Evolutionary conservation across 2,329 filamentous ascomycete species (phyloP), one percentile per base, ranked within the genome.

Genomic region (Penicillium palitans): DNA sequence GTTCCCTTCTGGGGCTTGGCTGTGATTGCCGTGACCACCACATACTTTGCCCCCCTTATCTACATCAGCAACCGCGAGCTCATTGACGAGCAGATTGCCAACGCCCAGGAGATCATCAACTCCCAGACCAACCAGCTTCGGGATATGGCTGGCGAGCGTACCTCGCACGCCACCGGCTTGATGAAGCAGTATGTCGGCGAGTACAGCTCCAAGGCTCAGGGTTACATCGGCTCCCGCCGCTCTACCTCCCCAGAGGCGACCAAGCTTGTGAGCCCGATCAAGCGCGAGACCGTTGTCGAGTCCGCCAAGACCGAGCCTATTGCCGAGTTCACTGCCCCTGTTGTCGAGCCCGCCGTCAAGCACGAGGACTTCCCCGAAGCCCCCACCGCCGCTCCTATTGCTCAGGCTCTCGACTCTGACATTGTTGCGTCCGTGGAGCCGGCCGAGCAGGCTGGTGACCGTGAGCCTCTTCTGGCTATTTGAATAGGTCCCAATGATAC

Each of bases 11-110:
- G 86, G 86, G 85, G 84, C 31, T 76, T 88, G 63, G 75, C 82
- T 54, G 76, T 88, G 63, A 79, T 87, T 68, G 79, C 77, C 55
- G 83, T 83, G 59, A 78, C 79, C 56, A 72, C 82, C 63, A 74
- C 83, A 69, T 88, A 85, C 77, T 77, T 87, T 55, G 81, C 78
- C 42, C 86, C 86, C 52, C 79, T 88, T 58, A 67, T 86, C 71
- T 88, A 88, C 78, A 80, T 87, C 69, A 81, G 80, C 77, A 87
- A 88, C 80, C 83, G 83, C 68, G 84, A 87, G 65, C 68, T 84
- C 64, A 87, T 88, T 65, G 85, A 88, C 66, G 76, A 78, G 56
- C 84, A 87, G 65, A 76, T 88, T 51, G 75, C 80, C 65, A 80
- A 84, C 65, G 78, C 79, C 44, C 77, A 81, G 67, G 72, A 81